Base-by-base conservation (phyloP, 2,329 filamentous ascomycete species). In the Penicillium sp. region DNA sequence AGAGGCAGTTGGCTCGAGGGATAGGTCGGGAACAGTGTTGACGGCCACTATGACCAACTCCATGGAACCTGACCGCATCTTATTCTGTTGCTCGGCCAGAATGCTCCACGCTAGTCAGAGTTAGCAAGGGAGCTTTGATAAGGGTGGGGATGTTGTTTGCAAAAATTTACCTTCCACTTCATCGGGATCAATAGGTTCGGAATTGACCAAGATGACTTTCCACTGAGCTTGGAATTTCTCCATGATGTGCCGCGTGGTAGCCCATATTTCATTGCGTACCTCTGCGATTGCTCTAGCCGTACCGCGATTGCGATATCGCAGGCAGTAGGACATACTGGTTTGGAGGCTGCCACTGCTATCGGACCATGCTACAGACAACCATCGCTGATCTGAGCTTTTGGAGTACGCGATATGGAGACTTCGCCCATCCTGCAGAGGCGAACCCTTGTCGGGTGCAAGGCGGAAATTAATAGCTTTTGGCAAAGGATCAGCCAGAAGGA, bases 371-470 rank as follows among this genome's bases (percentile, higher is more conserved):
- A 80, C 84, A 7, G 79, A 83, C 24, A 87, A 65, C 85, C 85
- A 88, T 21, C 78, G 74, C 27, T 81, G 77, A 61, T 86, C 82
- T 9, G 77, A 64, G 60, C 83, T 86, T 35, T 78, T 71, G 3
- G 83, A 82, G 64, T 84, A 86, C 2, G 82, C 84, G 27, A 88
- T 66, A 68, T 88, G 85, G 51, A 87, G 77, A 57, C 81, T 80
- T 27, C 79, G 81, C 3, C 80, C 81, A 66, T 87, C 82, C 55
- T 83, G 79, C 24, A 87, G 68, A 1, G 86, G 78, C 35, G 85
- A 84, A 22, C 74, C 77, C 31, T 78, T 78, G 39, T 85, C 82
- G 1, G 81, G 71, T 1, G 75, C 73, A 16, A 86, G 73, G 54
- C 79, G 81, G 71, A 88, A 87, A 22, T 78, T 79, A 27, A 87